Evolutionary conservation across 768 basidiomycete genomes (phyloP).

Genomic region (Suillus sp.): DNA sequence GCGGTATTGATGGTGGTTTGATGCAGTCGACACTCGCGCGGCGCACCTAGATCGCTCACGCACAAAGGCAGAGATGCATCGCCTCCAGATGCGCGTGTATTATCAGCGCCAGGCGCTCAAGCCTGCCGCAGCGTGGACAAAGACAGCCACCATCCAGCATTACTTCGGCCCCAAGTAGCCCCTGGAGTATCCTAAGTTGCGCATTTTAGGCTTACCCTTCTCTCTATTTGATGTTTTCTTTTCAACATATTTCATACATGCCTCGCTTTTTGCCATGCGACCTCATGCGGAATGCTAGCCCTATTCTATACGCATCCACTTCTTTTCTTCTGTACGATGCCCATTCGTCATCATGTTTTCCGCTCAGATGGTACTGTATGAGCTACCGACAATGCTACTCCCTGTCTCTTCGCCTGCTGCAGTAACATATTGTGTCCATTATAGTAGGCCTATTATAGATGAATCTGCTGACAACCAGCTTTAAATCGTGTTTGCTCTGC

Average conservation of each 20-base stretch:
- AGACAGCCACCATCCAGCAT: constrained; percentile 30
- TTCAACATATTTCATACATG: neutral
- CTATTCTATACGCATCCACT: constrained; percentile 1
- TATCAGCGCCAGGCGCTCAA: constrained; percentile 53
- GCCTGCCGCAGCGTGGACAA: constrained; percentile 23
- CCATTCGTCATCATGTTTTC: neutral
- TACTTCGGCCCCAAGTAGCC: constrained; percentile 30
- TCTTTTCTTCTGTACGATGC: neutral
- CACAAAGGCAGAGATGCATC: constrained; percentile 69
- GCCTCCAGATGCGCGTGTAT: constrained; percentile 59
- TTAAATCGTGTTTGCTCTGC: neutral
- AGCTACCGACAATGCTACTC: constrained; percentile 3
- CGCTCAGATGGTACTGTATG: neutral
- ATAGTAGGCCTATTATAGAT: constrained; percentile 15
- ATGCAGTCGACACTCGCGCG: constrained; percentile 69
- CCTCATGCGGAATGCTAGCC: neutral
- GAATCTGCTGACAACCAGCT: neutral
- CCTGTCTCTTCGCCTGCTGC: neutral
- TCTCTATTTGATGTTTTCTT: neutral
- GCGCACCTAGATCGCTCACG: constrained; percentile 76
- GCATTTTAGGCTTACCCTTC: neutral
- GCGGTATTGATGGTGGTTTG: neutral
- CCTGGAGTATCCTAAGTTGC: neutral
- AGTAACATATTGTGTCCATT: constrained; percentile 30
- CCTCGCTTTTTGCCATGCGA: neutral